A percentile compares a stretch with the other conserved stretches of the same genome.
phyloP scores from a whole-genome alignment of 768 basidiomycete genomes.

The Stropharia rugosoannulata region DNA sequence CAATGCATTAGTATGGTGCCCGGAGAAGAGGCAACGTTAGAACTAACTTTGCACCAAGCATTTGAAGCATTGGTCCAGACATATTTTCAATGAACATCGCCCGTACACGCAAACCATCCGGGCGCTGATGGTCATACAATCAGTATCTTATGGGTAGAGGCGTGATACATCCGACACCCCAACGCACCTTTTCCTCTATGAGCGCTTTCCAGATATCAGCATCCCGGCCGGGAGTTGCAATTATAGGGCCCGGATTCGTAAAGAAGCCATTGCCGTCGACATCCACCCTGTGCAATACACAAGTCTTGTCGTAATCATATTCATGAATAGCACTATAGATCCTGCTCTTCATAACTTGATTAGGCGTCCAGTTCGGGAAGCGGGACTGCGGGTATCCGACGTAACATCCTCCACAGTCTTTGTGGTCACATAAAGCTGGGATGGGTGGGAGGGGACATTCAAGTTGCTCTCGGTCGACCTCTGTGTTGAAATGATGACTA shows the following conservation, averaged over 20 bases:
- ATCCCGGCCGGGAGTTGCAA: slow-evolving; percentile 21
- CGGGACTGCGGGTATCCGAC: slow-evolving; percentile 41
- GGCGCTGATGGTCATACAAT: slow-evolving; percentile 23
- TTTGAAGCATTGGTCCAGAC: slow-evolving; percentile 53
- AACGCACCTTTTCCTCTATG: slow-evolving; percentile 31
- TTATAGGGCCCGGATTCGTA: slow-evolving; percentile 25
- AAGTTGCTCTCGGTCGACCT: slow-evolving; percentile 34
- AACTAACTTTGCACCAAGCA: slow-evolving; percentile 57
- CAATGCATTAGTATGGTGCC: slow-evolving; percentile 50
- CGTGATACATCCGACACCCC: background rate
- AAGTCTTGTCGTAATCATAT: slow-evolving; percentile 25
- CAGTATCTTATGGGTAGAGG: background rate
- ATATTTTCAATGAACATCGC: slow-evolving; percentile 54
- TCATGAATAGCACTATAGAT: slow-evolving; percentile 36
- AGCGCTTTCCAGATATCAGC: slow-evolving; percentile 37
- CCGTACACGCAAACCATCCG: slow-evolving; percentile 41
- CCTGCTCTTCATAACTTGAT: slow-evolving; percentile 41
- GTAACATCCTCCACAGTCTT: slow-evolving; percentile 37
- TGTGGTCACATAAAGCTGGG: slow-evolving; percentile 36
- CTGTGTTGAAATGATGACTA: slow-evolving; percentile 18
- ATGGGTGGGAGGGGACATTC: slow-evolving; percentile 30
- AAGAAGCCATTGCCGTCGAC: slow-evolving; percentile 39
- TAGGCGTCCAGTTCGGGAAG: slow-evolving; percentile 57
- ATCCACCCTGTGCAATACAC: slow-evolving; percentile 39
- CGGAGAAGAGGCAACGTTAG: background rate